Evolutionary conservation across 1,284 basidiomycete species (phyloP).

Genomic region (Naganishia albida): DNA sequence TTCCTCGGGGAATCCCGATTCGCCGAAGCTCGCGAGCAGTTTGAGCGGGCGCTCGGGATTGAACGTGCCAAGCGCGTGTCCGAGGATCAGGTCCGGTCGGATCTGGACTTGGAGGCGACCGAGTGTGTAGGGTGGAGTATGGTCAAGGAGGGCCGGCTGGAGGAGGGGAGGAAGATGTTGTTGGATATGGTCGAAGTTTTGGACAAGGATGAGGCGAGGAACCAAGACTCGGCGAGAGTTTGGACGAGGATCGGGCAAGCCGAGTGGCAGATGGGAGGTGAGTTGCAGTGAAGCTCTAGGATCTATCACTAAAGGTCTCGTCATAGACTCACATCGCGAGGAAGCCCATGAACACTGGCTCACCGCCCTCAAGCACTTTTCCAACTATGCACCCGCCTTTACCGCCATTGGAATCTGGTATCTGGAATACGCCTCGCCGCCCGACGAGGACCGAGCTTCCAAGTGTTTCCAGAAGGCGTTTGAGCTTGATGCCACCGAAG

Average conservation of each 20-base stretch:
- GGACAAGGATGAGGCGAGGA: slow-evolving; percentile 60
- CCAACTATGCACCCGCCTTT: slow-evolving; percentile 84
- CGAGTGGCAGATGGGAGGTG: slow-evolving; percentile 74
- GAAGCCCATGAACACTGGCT: slow-evolving; percentile 81
- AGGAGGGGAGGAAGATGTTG: slow-evolving; percentile 63
- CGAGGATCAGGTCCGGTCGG: slow-evolving; percentile 46
- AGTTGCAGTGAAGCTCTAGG: slow-evolving; percentile 39
- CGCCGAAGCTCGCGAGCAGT: slow-evolving; percentile 67
- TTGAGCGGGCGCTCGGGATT: slow-evolving; percentile 58
- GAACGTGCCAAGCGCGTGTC: slow-evolving; percentile 37
- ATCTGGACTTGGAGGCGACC: slow-evolving; percentile 61
- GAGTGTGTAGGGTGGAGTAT: slow-evolving; percentile 88
- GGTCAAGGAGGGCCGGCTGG: slow-evolving; percentile 62
- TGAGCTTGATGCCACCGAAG: slow-evolving; percentile 88
- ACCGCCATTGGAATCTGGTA: slow-evolving; percentile 94
- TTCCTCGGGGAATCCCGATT: slow-evolving; percentile 68
- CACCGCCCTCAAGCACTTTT: slow-evolving; percentile 71
- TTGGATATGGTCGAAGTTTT: slow-evolving; percentile 63
- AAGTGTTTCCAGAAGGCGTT: slow-evolving; percentile 99
- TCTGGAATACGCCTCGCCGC: slow-evolving; percentile 66
- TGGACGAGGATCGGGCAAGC: slow-evolving; percentile 81
- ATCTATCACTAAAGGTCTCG: no score
- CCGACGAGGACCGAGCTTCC: slow-evolving; percentile 79
- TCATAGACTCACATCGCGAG: slow-evolving; percentile 55
- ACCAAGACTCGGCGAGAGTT: slow-evolving; percentile 64